Evolutionary conservation across 176 grass and related monocot genomes (phyloP), one percentile per base, ranked within the genome.

Genomic region (Juncus inflexus): DNA sequence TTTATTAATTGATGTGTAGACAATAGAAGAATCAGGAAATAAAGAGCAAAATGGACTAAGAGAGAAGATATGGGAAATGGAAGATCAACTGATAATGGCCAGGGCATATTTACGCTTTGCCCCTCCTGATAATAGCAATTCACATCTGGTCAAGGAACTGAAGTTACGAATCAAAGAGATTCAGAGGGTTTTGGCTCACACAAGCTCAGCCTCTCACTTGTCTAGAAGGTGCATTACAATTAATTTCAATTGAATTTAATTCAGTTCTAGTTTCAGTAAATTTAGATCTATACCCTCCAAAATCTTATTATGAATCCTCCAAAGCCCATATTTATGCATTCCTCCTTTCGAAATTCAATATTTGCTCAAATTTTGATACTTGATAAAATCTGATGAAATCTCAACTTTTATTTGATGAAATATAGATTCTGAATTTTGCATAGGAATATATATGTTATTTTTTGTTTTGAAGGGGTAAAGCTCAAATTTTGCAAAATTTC

Each of bases 161-260:
- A 91, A 80, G 73, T 61, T 91, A 65, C 83, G 85, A 63, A 84
- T 97, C 62, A 91, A 86, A 79, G 92, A 89, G 43, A 81, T 89
- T 7, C 79, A 88, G 69, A 91, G 87, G 67, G 51, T 78, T 19
- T 76, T 83, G 70, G 67, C 64, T 62, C 84, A 74, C 66, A 69
- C 77, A n/a, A 86, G 60, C 28, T 16, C 61, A 15, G 80, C 62
- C 56, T 81, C 74, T 38, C 65, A 13, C 58, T 15, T 97, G 66
- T 50, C 87, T 76, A 82, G 62, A 64, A 89, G 84, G 92, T 97
- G 89, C 37, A 52, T 19, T 72, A 45, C 28, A 66, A 42, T 37
- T 28, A 28, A 28, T 28, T 28, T 28, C 19, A 28, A 28, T 28
- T 28, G 19, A 28, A 28, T 28, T 28, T 28, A 28, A 28, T 28